Percentiles rank a stretch among this genome's conserved stretches.
These are phyloP conservation scores for Anisogramma anomala DNA, from an alignment of 2,329 filamentous ascomycete species.

Conservation along the genomic window DNA sequence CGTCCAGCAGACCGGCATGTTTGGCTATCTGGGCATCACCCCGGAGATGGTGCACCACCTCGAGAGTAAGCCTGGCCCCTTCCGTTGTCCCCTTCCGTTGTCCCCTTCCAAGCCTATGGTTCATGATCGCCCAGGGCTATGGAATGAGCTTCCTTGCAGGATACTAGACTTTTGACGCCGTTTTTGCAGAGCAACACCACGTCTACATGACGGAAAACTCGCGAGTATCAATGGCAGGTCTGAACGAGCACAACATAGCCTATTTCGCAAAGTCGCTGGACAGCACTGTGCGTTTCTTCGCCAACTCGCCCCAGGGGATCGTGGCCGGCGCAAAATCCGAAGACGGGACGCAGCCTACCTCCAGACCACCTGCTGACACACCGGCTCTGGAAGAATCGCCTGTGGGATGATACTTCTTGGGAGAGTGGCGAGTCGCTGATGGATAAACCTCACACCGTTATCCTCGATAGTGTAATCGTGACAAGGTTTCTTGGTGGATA, in stretches of 20 bases:
- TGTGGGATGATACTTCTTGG: too few species aligned
- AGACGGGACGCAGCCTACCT: too few species aligned
- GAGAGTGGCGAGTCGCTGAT: too few species aligned
- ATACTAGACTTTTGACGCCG: conserved; percentile 12
- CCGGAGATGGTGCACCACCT: conserved; percentile 32
- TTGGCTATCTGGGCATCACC: conserved; percentile 35
- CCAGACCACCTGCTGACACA: too few species aligned
- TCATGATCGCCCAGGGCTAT: not conserved
- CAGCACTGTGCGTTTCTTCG: conserved; percentile 12
- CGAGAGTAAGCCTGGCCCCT: conserved; percentile 18
- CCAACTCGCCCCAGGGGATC: too few species aligned
- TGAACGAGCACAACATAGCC: conserved; percentile 26
- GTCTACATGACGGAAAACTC: conserved; percentile 30
- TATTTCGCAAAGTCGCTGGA: conserved; percentile 21
- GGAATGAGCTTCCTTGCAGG: too few species aligned
- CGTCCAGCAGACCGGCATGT: conserved; percentile 29
- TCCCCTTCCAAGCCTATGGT: not conserved
- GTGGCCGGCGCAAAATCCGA: too few species aligned
- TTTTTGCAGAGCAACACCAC: conserved; percentile 21
- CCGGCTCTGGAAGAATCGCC: too few species aligned
- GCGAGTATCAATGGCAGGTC: conserved; percentile 28
- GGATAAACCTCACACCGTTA: too few species aligned
- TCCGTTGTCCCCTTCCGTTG: not conserved
- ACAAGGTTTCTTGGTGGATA: too few species aligned
- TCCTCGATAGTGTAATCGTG: too few species aligned